A percentile compares a stretch with the other conserved stretches of the same genome.
Evolutionary conservation across 495 filamentous ascomycete species (phyloP).

Genomic region (Collariella sp.): DNA sequence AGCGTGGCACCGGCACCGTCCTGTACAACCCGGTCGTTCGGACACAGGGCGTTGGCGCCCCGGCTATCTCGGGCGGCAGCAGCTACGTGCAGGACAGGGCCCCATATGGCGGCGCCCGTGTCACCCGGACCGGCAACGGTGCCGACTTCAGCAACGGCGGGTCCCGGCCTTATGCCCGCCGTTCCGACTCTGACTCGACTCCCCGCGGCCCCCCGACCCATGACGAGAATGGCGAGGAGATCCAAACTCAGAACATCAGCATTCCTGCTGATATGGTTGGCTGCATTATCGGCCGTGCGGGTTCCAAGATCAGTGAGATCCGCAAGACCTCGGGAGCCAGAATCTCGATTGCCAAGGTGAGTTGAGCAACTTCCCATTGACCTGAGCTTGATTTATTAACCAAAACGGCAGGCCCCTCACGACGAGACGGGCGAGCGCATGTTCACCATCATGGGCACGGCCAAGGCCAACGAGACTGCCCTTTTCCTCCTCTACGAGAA

Average conservation of each 20-base stretch:
- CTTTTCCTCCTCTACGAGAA: conserved; percentile 97
- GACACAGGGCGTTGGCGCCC: conserved; percentile 53
- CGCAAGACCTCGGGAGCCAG: conserved; percentile 90
- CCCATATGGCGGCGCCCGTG: conserved; percentile 57
- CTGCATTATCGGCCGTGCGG: conserved; percentile 92
- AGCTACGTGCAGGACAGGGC: conserved; percentile 31
- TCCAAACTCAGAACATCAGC: conserved; percentile 98
- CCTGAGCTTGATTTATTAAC: neutral
- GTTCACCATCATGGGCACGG: conserved; percentile 98
- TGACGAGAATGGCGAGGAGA: conserved; percentile 92
- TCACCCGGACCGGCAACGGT: conserved; percentile 91
- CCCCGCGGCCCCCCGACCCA: conserved; percentile 67
- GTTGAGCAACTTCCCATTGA: neutral
- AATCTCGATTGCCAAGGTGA: conserved; percentile 90
- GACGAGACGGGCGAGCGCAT: conserved; percentile 97
- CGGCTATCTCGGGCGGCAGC: conserved; percentile 30
- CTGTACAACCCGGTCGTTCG: conserved; percentile 94
- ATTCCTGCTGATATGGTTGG: conserved; percentile 99
- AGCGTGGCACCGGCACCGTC: conserved; percentile 90
- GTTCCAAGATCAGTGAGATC: conserved; percentile 96
- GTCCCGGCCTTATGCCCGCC: conserved; percentile 56
- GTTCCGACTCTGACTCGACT: conserved; percentile 71
- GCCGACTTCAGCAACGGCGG: conserved; percentile 89
- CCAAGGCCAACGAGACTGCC: conserved; percentile 85
- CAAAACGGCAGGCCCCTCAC: conserved; percentile 56